These are phyloP conservation scores for Eucalyptus guilfoylei DNA, from an alignment of 345 rosid genomes.

Conservation along the genomic window DNA sequence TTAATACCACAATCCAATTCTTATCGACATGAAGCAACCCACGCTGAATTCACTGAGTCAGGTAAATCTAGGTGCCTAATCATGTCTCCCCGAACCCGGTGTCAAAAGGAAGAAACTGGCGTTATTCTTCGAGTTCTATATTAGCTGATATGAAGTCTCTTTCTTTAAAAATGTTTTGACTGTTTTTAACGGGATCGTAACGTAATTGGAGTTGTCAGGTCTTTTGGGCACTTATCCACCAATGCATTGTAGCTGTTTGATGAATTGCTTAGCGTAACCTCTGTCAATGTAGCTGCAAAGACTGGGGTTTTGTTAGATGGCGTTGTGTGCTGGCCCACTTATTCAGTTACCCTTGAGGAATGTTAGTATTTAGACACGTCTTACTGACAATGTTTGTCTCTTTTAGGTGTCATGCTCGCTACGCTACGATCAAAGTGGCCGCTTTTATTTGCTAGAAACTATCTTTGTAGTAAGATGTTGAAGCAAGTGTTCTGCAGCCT, in stretches of 20 bases:
- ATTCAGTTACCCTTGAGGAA: background rate
- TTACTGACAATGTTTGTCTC: background rate
- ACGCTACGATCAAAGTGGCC: background rate
- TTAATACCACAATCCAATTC: background rate
- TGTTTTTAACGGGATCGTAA: background rate
- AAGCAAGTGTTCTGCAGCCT: background rate
- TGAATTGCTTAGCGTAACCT: background rate
- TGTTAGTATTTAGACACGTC: background rate
- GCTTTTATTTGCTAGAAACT: background rate
- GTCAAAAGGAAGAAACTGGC: background rate
- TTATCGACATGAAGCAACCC: no score
- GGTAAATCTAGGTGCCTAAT: background rate
- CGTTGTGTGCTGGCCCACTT: background rate
- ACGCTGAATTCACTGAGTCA: rapidly evolving
- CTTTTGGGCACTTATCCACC: background rate
- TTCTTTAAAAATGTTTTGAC: background rate
- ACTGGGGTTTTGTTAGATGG: background rate
- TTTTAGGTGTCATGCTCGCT: background rate
- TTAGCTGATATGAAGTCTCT: background rate
- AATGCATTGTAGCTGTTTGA: background rate
- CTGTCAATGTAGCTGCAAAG: background rate
- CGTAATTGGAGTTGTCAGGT: background rate
- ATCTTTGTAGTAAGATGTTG: background rate
- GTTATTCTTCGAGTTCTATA: background rate
- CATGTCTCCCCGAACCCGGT: rapidly evolving